Conservation (phyloP, 345 rosid species). For the Kernera saxatilis region DNA sequence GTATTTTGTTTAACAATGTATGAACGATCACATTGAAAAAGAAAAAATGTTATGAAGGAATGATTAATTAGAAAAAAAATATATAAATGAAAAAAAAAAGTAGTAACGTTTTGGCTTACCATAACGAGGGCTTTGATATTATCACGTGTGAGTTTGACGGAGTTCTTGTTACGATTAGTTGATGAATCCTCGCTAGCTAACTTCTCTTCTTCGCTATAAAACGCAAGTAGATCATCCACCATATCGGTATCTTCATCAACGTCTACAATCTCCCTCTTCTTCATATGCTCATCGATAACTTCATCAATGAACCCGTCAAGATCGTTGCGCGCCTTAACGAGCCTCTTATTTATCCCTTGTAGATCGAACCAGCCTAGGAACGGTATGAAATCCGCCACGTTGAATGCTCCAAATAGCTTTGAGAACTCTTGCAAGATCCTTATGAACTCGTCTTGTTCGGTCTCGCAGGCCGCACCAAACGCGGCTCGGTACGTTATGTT, state of each 20-base stretch:
- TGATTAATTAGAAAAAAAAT: neutral
- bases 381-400: constrained; percentile 79
- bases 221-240: constrained; percentile 87
- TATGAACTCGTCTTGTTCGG: constrained; percentile 73
- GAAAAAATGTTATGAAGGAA: neutral
- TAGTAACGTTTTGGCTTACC: constrained; percentile 39
- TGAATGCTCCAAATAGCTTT: constrained; percentile 89
- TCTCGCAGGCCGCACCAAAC: constrained; percentile 54
- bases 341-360: constrained; percentile 57
- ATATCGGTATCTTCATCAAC: constrained; percentile 46
- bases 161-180: constrained; percentile 49
- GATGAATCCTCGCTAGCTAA: constrained; percentile 10
- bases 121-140: constrained; percentile 92
- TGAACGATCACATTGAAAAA: no score
- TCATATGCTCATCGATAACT: constrained; percentile 71
- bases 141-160: constrained; percentile 59
- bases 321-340: constrained; percentile 53
- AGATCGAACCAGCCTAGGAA: constrained; percentile 61
- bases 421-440: constrained; percentile 86
- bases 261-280: constrained; percentile 25
- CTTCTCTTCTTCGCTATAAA: constrained; percentile 50
- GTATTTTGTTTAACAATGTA: no score
- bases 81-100: neutral
- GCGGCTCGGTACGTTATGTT: constrained; percentile 81
- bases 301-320: constrained; percentile 75